Percentiles rank a stretch among this genome's conserved stretches.
phyloP scores from a whole-genome alignment of 495 filamentous ascomycete genomes.

The Neurospora sp. region DNA sequence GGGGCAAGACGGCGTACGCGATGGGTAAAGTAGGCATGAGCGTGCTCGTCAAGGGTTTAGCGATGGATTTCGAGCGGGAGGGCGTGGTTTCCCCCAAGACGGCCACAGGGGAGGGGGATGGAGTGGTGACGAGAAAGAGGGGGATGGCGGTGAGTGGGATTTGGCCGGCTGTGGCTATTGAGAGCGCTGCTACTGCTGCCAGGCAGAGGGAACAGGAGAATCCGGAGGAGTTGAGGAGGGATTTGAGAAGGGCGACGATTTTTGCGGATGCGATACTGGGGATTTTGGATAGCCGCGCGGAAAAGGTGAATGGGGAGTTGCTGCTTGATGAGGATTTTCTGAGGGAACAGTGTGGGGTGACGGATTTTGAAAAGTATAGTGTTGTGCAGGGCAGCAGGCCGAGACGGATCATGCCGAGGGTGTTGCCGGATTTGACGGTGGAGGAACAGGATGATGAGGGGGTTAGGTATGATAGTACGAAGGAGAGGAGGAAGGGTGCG shows the following conservation, averaged over 20 bases:
- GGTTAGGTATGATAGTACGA: slow-evolving; percentile 55
- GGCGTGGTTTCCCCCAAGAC: slow-evolving; percentile 43
- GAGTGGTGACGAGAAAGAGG: background rate
- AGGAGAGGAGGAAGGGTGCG: slow-evolving; percentile 5
- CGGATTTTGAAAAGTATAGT: slow-evolving; percentile 66
- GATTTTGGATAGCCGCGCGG: slow-evolving; percentile 53
- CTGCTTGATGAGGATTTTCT: slow-evolving; percentile 80
- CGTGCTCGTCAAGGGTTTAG: slow-evolving; percentile 69
- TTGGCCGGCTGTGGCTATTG: slow-evolving; percentile 41
- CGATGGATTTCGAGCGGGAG: slow-evolving; percentile 70
- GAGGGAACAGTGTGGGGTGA: slow-evolving; percentile 48
- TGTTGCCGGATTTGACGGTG: slow-evolving; percentile 62
- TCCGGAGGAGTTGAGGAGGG: slow-evolving; percentile 29
- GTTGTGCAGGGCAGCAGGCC: slow-evolving; percentile 55
- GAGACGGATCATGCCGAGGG: slow-evolving; percentile 66
- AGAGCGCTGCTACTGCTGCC: slow-evolving; percentile 63
- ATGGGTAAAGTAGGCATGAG: slow-evolving; percentile 83
- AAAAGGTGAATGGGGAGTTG: slow-evolving; percentile 58
- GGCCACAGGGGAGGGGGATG: slow-evolving; percentile 40
- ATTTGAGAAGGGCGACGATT: slow-evolving; percentile 61
- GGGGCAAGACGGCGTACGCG: slow-evolving; percentile 81
- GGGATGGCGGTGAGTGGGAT: background rate
- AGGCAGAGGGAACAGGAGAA: slow-evolving; percentile 31
- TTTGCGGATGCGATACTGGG: slow-evolving; percentile 73
- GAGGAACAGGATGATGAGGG: slow-evolving; percentile 80